Base-by-base conservation (phyloP, 2,329 filamentous ascomycete species). In the Alternaria sp. region DNA sequence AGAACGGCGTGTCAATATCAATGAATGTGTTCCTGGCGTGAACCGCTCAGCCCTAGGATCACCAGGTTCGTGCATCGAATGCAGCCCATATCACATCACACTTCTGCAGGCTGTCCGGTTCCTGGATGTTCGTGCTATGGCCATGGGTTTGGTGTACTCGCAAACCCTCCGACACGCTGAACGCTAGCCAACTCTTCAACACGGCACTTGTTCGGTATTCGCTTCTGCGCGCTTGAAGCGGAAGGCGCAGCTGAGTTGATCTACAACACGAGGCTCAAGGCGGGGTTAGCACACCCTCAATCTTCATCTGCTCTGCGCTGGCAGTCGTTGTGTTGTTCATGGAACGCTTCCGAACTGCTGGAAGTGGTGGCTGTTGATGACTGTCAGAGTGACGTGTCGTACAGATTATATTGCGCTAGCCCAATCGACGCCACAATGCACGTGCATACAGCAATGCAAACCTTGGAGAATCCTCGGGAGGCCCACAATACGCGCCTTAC, bases 321-420 rank as follows among this genome's bases (percentile, higher is more conserved):
- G 71, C 71, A 73, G 55, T 63, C 59, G 71, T 72, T 72, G 67
- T 69, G 71, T 68, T 73, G 70, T 73, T 73, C 69, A 67, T 65
- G 45, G 61, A 71, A 66, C 52, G 40, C 62, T 50, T 56, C 59
- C 64, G 51, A 63, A 63, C 63, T 49, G 59, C 59, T 32, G 63
- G 52, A 57, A 63, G 65, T 65, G 63, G 67, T 70, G 68, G 68
- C 67, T 65, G 57, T 61, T 36, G 61, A 64, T 62, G 67, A 60
- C 57, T 53, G 64, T 61, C 55, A 57, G 68, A 57, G 68, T 71
- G 69, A 72, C 70, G 68, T 71, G 68, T 71, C 68, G 67, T 66
- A 64, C 59, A 59, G 60, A 51, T 59, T 66, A 45, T 63, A 46
- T 50, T 44, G 50, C 63, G 59, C 68, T 70, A 70, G 62, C 65